Conservation (phyloP, 441 rosid species). For the Adansonia grandidieri region DNA sequence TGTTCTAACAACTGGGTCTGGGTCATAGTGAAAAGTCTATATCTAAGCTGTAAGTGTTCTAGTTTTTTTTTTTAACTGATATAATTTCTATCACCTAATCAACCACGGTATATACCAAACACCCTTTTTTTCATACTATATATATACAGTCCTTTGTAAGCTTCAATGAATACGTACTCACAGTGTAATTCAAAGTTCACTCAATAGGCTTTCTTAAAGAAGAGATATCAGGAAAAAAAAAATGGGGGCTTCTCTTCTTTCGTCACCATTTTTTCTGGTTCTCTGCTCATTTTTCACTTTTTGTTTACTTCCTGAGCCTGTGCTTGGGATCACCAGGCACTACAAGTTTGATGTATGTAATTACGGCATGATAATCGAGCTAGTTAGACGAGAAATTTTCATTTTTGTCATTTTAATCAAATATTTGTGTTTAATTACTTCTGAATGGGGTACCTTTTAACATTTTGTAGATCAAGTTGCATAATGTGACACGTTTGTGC, state of each 20-base stretch:
- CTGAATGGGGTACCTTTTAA: neutral
- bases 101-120: conserved; percentile 10
- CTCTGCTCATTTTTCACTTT: conserved; percentile 32
- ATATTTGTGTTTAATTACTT: neutral
- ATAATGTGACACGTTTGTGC: conserved; percentile 52
- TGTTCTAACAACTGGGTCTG: conserved; percentile 45
- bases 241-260: conserved; percentile 43
- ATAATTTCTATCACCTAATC: conserved; percentile 27
- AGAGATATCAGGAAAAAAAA: conserved; percentile 16
- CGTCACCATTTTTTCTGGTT: conserved; percentile 31
- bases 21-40: conserved; percentile 31
- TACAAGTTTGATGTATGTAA: conserved; percentile 34
- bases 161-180: conserved; percentile 26
- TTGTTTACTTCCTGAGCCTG: conserved; percentile 40
- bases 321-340: conserved; percentile 35
- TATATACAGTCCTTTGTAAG: conserved; percentile 14
- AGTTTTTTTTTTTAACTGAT: neutral
- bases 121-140: conserved; percentile 28
- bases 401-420: neutral
- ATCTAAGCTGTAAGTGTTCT: neutral
- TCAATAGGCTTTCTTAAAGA: conserved; percentile 18
- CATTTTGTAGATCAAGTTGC: conserved; percentile 30
- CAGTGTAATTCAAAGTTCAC: conserved; percentile 35
- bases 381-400: conserved; percentile 4
- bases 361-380: neutral